Conservation (phyloP, 2,329 filamentous ascomycete genomes). For the Talaromyces sp. region DNA sequence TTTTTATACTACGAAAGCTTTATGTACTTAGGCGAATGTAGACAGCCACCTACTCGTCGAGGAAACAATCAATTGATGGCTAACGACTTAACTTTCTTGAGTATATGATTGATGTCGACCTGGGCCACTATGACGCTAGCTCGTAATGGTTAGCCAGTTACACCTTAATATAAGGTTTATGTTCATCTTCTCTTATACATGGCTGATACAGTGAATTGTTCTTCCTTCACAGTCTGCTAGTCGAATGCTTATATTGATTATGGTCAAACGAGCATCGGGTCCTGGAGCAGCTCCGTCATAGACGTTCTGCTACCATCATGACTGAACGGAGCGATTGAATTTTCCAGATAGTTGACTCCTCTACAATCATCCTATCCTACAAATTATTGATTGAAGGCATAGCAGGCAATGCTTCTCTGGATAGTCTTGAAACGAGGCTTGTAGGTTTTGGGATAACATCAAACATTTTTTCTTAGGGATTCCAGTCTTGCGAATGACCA, state of each 20-base stretch:
- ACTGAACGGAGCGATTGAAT: neutral
- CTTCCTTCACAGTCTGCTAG: too few species aligned
- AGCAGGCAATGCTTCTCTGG: neutral
- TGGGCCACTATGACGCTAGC: neutral
- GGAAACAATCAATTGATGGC: slow-evolving; percentile 37
- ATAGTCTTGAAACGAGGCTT: neutral
- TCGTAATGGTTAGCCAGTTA: neutral
- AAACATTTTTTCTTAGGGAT: too few species aligned
- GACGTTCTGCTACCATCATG: neutral
- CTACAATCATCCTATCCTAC: neutral
- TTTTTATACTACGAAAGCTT: slow-evolving; percentile 39
- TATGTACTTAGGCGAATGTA: slow-evolving; percentile 42
- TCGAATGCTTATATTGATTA: too few species aligned
- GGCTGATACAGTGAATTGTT: too few species aligned
- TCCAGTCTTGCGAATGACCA: too few species aligned
- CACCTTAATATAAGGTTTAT: neutral
- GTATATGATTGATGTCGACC: neutral
- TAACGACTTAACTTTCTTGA: slow-evolving; percentile 19
- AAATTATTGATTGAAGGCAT: neutral
- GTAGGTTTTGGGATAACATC: too few species aligned
- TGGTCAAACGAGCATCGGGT: neutral
- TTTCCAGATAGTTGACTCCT: neutral
- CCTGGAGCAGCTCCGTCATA: neutral
- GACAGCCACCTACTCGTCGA: slow-evolving; percentile 38
- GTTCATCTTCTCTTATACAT: neutral